Evolutionary conservation across 1,284 basidiomycete species (phyloP).

Genomic region (Phellopilus nigrolimitatus): DNA sequence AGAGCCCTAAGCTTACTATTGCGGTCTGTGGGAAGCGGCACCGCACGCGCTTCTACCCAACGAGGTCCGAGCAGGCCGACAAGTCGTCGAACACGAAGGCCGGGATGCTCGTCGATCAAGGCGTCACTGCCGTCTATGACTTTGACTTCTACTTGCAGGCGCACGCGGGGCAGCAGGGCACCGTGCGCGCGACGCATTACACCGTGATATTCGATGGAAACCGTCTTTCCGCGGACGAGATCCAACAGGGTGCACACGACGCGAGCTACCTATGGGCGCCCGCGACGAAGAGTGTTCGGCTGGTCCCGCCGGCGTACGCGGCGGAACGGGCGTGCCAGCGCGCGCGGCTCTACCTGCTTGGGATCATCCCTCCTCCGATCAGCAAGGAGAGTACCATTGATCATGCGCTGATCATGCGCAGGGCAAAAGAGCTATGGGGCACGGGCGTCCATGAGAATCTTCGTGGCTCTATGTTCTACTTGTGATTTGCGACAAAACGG

Average conservation of each 20-base stretch:
- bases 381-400: conserved; percentile 13
- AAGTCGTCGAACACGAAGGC: conserved; percentile 68
- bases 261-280: conserved; percentile 66
- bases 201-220: conserved; percentile 72
- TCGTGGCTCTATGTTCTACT: too few relatives aligned
- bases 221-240: conserved; percentile 53
- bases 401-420: conserved; percentile 5
- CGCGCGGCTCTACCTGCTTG: conserved; percentile 27
- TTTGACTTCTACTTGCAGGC: conserved; percentile 80
- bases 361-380: conserved; percentile 23
- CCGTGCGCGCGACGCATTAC: conserved; percentile 67
- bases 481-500: too few relatives aligned
- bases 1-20: conserved; percentile 62
- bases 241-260: conserved; percentile 64
- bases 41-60: conserved; percentile 64
- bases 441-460: too few relatives aligned
- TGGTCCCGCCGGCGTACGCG: conserved; percentile 69
- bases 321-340: conserved; percentile 29
- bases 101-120: conserved; percentile 72
- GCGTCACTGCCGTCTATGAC: conserved; percentile 64
- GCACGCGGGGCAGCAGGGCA: conserved; percentile 63
- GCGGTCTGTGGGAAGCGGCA: conserved; percentile 78
- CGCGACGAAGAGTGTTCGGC: conserved; percentile 72
- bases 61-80: conserved; percentile 41
- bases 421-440: conserved; percentile 16